These are phyloP conservation scores for Gentiana straminea DNA, from an alignment of 257 asterid genomes.

Conservation along the genomic window DNA sequence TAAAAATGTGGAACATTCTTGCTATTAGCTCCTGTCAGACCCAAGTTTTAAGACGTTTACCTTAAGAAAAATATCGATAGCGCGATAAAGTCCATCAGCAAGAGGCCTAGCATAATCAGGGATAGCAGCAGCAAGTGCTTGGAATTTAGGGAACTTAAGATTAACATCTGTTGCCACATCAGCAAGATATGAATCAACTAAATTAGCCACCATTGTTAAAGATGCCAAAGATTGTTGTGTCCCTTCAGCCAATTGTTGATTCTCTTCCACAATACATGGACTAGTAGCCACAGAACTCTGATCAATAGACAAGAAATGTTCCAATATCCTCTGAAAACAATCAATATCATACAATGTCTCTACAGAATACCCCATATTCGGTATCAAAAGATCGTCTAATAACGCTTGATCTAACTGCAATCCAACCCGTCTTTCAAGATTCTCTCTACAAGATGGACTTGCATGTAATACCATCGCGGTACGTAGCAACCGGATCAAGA, in stretches of 20 bases:
- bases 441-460: conserved; percentile 54
- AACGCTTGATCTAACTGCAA: conserved; percentile 64
- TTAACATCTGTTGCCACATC: conserved; percentile 80
- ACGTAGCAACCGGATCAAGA: conserved; percentile 58
- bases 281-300: conserved; percentile 48
- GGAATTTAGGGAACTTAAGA: conserved; percentile 66
- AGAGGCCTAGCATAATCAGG: conserved; percentile 84
- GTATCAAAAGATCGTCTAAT: conserved; percentile 63
- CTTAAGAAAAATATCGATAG: conserved; percentile 84
- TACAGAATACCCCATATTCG: conserved; percentile 47
- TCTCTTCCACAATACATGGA: conserved; percentile 58
- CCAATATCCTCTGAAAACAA: conserved; percentile 86
- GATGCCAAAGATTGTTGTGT: conserved; percentile 34
- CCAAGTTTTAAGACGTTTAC: conserved; percentile 14
- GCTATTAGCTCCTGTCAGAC: too few relatives aligned
- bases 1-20: too few relatives aligned
- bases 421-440: conserved; percentile 69
- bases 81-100: conserved; percentile 78
- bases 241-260: conserved; percentile 32
- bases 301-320: conserved; percentile 58
- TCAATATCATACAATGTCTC: conserved; percentile 75
- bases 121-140: conserved; percentile 58
- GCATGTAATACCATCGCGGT: conserved; percentile 62
- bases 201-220: conserved; percentile 68
- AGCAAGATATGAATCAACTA: conserved; percentile 78